Evolutionary conservation across 2,329 filamentous ascomycete genomes (phyloP).

Genomic region (Penicillium vulpinum): DNA sequence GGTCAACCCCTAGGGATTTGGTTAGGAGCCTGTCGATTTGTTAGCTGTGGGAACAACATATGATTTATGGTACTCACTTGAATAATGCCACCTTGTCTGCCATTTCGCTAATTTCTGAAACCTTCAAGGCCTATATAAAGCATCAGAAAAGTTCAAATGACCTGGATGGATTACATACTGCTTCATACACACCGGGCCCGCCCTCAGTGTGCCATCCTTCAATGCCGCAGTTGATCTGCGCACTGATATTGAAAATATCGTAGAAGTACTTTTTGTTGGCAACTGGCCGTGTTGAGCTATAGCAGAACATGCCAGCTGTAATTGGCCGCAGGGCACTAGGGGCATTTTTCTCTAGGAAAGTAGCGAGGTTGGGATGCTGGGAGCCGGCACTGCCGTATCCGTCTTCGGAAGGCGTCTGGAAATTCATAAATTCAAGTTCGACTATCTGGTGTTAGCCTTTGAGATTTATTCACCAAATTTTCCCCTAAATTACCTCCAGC

Average conservation of each 20-base stretch:
- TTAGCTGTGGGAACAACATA: not conserved
- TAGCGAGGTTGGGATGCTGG: constrained; percentile 72
- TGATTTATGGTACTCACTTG: constrained; percentile 57
- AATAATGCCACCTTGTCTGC: constrained; percentile 86
- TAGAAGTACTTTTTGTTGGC: constrained; percentile 92
- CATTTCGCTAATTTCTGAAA: constrained; percentile 80
- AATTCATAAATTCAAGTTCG: constrained; percentile 75
- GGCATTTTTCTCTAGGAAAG: constrained; percentile 71
- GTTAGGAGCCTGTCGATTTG: constrained; percentile 63
- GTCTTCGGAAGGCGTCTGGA: constrained; percentile 31
- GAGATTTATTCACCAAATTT: not conserved
- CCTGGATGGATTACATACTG: constrained; percentile 51
- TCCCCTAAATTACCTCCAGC: constrained; percentile 67
- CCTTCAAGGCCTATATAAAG: constrained; percentile 66
- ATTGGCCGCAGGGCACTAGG: constrained; percentile 71
- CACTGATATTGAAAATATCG: constrained; percentile 75
- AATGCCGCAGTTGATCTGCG: constrained; percentile 72
- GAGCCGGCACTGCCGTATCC: constrained; percentile 64
- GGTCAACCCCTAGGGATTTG: constrained; percentile 79
- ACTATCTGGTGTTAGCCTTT: constrained; percentile 51
- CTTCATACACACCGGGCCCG: constrained; percentile 90
- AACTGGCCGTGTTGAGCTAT: constrained; percentile 78
- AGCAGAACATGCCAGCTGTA: constrained; percentile 92
- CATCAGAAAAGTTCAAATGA: not conserved
- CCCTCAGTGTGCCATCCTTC: constrained; percentile 95